These are phyloP conservation scores for Amesomyces nigricolor DNA, from an alignment of 2,329 filamentous ascomycete genomes.

Conservation along the genomic window DNA sequence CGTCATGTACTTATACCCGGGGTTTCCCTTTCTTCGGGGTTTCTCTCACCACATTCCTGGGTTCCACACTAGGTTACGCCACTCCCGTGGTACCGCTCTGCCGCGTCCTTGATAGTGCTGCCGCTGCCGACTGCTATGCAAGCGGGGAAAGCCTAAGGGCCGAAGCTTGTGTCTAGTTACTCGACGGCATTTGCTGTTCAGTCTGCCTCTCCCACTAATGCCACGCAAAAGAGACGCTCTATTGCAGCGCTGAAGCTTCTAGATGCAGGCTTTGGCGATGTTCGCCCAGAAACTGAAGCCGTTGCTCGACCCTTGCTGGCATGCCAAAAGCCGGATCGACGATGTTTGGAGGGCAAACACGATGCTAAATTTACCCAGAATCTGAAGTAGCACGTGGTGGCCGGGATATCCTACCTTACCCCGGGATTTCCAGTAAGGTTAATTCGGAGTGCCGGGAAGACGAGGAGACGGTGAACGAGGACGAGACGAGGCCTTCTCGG, in stretches of 20 bases:
- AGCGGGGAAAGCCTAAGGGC: slow-evolving; percentile 19
- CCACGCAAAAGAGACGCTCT: background rate
- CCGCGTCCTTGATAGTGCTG: background rate
- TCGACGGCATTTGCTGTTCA: slow-evolving; percentile 5
- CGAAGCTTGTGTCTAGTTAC: slow-evolving; percentile 7
- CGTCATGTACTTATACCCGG: slow-evolving; percentile 10
- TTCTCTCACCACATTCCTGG: background rate
- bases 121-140: background rate
- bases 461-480: no score
- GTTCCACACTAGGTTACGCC: background rate
- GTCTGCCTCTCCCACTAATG: slow-evolving; percentile 13
- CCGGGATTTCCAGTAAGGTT: no score
- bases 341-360: no score
- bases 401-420: no score
- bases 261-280: background rate
- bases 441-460: no score
- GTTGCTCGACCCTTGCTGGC: background rate
- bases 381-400: no score
- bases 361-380: no score
- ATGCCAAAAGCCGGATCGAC: no score
- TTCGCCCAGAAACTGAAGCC: background rate
- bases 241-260: slow-evolving; percentile 2
- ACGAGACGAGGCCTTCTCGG: no score
- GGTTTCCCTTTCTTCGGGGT: background rate
- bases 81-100: background rate